Evolutionary conservation across 306 rosid genomes (phyloP), one percentile per base, ranked within the genome.

Genomic region (Cajanus cajan): DNA sequence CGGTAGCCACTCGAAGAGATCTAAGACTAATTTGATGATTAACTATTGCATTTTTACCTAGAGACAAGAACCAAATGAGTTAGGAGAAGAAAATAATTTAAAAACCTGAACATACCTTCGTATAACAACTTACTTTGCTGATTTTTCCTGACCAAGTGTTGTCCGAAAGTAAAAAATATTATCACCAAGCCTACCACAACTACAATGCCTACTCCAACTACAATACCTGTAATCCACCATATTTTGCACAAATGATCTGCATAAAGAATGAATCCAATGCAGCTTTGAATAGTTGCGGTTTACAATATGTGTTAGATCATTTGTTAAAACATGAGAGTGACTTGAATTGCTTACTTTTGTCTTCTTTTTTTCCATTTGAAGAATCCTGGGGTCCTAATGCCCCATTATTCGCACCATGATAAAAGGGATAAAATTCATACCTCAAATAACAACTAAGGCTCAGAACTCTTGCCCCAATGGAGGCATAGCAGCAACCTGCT

Each of bases 381-480:
- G 91, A 31, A 72, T 1, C 4, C 41, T 61, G 8, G 15, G 75
- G 63, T 4, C 43, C 87, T 24, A 76, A 1, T 47, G n/a, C n/a
- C n/a, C n/a, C n/a, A n/a, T n/a, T n/a, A n/a, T n/a, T n/a, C n/a
- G 47, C 83, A 37, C 79, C 86, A 12, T 18, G 24, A 34, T 91
- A 88, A 74, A 89, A 91, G 3, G 74, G 6, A 70, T 91, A 91
- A 5, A 89, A 72, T 51, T 91, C 92, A 77, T 88, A 89, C 84
- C 96, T 83, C 73, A 89, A 57, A 52, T 18, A 89, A 73, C 94
- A 91, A 82, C 90, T 88, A 64, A 78, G 89, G 31, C 89, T 81
- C 34, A 82, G 24, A 77, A 89, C 86, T 77, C 96, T 83, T 0
- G 89, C 94, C 1, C 96, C 96, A 5, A 91, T 51, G 7, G 92